Percentiles rank a stretch among this genome's conserved stretches.
phyloP scores from a whole-genome alignment of 257 asterid genomes.

The Solanum stenotomum region DNA sequence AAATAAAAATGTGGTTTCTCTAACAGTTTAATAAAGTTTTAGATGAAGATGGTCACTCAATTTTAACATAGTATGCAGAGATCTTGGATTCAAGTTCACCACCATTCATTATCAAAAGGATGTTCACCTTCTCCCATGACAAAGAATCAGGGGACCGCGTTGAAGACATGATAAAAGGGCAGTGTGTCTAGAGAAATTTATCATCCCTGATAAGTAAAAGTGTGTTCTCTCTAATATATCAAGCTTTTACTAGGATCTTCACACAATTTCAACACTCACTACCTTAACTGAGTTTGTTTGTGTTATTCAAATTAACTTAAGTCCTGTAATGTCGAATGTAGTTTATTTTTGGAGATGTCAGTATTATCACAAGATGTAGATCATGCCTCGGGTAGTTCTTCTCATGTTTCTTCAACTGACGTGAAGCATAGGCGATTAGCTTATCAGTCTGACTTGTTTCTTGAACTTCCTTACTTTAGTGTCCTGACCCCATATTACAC shows the following conservation, averaged over 20 bases:
- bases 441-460: neutral
- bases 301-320: neutral
- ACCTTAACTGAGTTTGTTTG: neutral
- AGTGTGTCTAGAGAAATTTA: too few relatives aligned
- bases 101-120: neutral
- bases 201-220: neutral
- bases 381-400: neutral
- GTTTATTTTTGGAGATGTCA: neutral
- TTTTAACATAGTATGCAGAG: neutral
- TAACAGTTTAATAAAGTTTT: neutral
- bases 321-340: neutral
- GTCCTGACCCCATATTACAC: slow-evolving; percentile 93
- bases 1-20: neutral
- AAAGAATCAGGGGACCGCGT: neutral
- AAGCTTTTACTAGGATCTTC: neutral
- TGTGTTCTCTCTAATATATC: neutral
- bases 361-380: neutral
- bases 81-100: neutral
- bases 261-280: neutral
- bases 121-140: neutral
- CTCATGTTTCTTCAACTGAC: neutral
- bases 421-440: neutral
- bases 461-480: slow-evolving; percentile 24
- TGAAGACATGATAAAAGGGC: neutral
- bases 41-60: neutral